Percentiles rank a stretch among this genome's conserved stretches.
Evolutionary conservation across 108 stramenopile genomes (phyloP).

Genomic region (Seminavis robusta): DNA sequence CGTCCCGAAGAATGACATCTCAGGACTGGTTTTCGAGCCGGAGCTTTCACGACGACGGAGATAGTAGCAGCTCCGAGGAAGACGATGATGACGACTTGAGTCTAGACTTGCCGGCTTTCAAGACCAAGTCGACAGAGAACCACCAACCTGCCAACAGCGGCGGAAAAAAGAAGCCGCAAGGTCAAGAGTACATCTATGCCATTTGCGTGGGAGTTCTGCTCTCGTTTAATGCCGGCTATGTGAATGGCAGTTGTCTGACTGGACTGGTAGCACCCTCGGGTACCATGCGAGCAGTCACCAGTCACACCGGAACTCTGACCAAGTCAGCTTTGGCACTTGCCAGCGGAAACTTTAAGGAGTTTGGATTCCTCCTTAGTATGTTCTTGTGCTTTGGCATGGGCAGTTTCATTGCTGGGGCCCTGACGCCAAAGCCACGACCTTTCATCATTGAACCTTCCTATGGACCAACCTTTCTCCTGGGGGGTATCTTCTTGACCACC

Average conservation of each 20-base stretch:
- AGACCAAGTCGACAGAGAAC: no score
- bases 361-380: conserved; percentile 8
- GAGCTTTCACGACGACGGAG: no score
- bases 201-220: conserved; percentile 17
- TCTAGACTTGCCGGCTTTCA: no score
- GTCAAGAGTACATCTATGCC: conserved; percentile 25
- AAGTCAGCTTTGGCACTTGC: conserved; percentile 22
- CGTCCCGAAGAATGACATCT: no score
- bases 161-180: no score
- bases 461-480: conserved; percentile 29
- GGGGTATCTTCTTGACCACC: conserved; percentile 9
- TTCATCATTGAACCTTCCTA: conserved; percentile 18
- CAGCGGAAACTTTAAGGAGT: conserved; percentile 1
- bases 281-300: conserved; percentile 15
- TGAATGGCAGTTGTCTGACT: conserved; percentile 37
- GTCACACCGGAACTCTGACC: conserved; percentile 26
- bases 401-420: conserved; percentile 3
- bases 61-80: no score
- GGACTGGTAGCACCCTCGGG: conserved; percentile 16
- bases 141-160: no score
- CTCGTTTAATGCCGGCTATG: conserved; percentile 33
- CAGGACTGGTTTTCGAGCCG: no score
- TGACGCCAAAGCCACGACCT: conserved; percentile 21
- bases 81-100: no score
- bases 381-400: conserved; percentile 20